A percentile compares a stretch with the other conserved stretches of the same genome.
These are phyloP conservation scores for Saccharum spontaneum DNA, from an alignment of 176 grass and related monocot genomes.

Conservation along the genomic window DNA sequence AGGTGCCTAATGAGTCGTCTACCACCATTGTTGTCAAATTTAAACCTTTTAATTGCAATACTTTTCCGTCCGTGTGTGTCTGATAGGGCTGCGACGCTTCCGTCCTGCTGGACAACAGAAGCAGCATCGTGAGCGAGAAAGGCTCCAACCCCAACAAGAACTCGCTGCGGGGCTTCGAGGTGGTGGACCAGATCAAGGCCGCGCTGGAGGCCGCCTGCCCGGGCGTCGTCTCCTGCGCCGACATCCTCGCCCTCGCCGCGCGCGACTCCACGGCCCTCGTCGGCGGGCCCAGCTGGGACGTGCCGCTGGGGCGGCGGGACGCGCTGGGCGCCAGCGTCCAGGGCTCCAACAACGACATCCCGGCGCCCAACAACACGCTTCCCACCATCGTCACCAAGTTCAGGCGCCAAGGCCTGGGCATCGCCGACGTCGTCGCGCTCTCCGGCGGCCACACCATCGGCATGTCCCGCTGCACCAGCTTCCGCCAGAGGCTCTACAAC, in stretches of 20 bases:
- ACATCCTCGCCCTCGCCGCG: conserved; percentile 77
- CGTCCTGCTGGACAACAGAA: conserved; percentile 69
- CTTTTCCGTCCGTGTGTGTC: background rate
- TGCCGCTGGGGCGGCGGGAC: conserved; percentile 82
- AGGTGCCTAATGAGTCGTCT: background rate
- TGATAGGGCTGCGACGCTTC: conserved; percentile 72
- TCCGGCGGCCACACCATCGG: conserved; percentile 82
- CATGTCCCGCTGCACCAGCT: conserved; percentile 69
- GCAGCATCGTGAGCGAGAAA: conserved; percentile 70
- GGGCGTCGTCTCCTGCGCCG: conserved; percentile 83
- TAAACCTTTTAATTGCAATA: too few species aligned
- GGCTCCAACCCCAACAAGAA: conserved; percentile 66
- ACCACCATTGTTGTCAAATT: background rate
- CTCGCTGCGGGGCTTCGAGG: conserved; percentile 44
- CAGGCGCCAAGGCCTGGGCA: conserved; percentile 57
- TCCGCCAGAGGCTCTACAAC: conserved; percentile 88
- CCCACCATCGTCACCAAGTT: conserved; percentile 88
- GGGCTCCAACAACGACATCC: conserved; percentile 89
- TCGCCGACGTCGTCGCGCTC: conserved; percentile 69
- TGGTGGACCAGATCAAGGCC: conserved; percentile 63
- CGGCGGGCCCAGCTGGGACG: conserved; percentile 71
- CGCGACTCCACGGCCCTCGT: conserved; percentile 58
- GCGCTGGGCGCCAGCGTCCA: conserved; percentile 68
- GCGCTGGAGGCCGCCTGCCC: conserved; percentile 61
- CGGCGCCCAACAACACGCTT: conserved; percentile 91